phyloP scores from a whole-genome alignment of 2,329 filamentous ascomycete genomes.

The Aspergillus sp. region DNA sequence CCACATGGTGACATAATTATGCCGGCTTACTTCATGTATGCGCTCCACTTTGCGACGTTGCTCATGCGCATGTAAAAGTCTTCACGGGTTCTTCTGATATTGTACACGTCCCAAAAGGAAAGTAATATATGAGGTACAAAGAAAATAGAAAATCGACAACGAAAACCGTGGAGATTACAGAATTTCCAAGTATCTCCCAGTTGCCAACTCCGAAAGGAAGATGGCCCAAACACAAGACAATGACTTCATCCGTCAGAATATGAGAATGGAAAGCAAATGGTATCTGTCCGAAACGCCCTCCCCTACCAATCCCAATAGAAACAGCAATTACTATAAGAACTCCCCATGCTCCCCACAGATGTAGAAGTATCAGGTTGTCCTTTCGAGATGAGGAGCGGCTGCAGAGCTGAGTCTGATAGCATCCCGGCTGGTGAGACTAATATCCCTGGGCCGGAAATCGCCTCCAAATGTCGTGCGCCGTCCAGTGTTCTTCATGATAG shows the following conservation, averaged over 20 bases:
- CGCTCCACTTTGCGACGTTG: too few species aligned
- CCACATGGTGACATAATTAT: slow-evolving; percentile 10
- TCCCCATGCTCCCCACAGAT: slow-evolving; percentile 7
- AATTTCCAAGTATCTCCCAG: slow-evolving; percentile 10
- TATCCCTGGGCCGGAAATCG: slow-evolving; percentile 39
- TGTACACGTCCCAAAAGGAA: slow-evolving; percentile 25
- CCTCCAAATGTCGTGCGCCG: slow-evolving; percentile 42
- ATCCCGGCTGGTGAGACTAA: slow-evolving; percentile 37
- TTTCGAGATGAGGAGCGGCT: slow-evolving; percentile 33
- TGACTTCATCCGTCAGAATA: slow-evolving; percentile 2
- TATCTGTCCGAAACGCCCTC: slow-evolving; percentile 30
- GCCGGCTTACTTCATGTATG: neutral
- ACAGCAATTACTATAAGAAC: slow-evolving; percentile 7
- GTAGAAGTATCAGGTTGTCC: slow-evolving; percentile 29
- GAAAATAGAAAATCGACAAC: slow-evolving; percentile 13
- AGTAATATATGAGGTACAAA: slow-evolving; percentile 21
- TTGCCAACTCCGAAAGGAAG: neutral
- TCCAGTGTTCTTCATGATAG: slow-evolving; percentile 55
- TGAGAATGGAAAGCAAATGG: slow-evolving; percentile 22
- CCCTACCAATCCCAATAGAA: slow-evolving; percentile 17
- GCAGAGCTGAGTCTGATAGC: slow-evolving; percentile 37
- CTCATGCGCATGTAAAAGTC: neutral
- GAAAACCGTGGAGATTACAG: slow-evolving; percentile 4
- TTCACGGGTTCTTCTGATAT: slow-evolving; percentile 20
- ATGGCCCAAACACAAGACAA: slow-evolving; percentile 12